Evolutionary conservation across 768 basidiomycete species (phyloP), one percentile per base, ranked within the genome.

Genomic region (Tylopilus rubrobrunneus): DNA sequence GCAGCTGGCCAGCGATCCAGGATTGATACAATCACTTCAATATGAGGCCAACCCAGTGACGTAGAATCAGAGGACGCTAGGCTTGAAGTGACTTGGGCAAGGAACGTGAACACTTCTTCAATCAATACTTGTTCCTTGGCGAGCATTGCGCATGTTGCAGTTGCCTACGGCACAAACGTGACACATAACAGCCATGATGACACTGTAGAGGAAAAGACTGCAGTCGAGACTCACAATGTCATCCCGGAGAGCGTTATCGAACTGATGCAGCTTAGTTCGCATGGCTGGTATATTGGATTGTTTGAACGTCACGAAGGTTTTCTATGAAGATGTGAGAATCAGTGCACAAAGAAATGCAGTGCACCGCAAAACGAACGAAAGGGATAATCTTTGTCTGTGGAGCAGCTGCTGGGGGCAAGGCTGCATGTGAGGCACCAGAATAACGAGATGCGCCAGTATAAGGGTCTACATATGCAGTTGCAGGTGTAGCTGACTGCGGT

Each of bases 251-350:
- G 71, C 78, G 42, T 87, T 82, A 59, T 92, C 79, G 47, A 93
- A 85, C 65, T 93, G 86, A 56, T 79, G 77, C 19, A 92, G 62
- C 69, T 95, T 95, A 21, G 77, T 76, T 62, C 83, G 84, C 84
- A 95, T 90, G 17, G 89, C 89, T 21, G 76, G 63, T 27, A 95
- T 78, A 67, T 84, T 85, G 3, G 85, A 90, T 75, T 92, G 89
- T 58, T 89, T 91, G 76, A 98, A 96, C n/a, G 79, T 75, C 19
- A 92, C 78, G 41, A 78, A 75, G 37, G 78, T 82, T 41, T 77
- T 73, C 89, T 92, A 60, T 19, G 51, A 37, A 31, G 33, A 31
- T 23, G 12, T 4, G 9, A 6, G 21, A 19, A 45, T 62, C 25
- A 58, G 53, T 12, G 25, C 25, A 39, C 7, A 2, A 29, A 19